Evolutionary conservation across 768 basidiomycete species (phyloP).

Genomic region (Trametes elegans): DNA sequence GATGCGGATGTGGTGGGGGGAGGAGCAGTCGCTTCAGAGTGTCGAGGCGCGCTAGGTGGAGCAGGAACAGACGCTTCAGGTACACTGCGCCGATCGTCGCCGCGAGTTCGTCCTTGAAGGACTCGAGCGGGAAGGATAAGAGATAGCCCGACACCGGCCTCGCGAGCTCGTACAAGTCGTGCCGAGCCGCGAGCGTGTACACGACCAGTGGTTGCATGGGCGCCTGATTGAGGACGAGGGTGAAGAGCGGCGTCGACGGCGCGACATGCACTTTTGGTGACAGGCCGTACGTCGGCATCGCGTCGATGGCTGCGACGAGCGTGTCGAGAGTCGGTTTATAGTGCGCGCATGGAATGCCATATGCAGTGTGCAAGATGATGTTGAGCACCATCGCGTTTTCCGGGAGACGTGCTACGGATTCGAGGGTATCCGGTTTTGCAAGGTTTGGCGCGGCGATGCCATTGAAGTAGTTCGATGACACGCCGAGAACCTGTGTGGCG

Average conservation of each 20-base stretch:
- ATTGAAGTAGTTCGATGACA: slow-evolving; percentile 28
- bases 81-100: slow-evolving; percentile 40
- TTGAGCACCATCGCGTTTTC: slow-evolving; percentile 30
- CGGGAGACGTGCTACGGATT: slow-evolving; percentile 28
- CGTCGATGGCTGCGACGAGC: slow-evolving; percentile 23
- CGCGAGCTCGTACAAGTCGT: slow-evolving; percentile 37
- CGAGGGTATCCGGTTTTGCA: slow-evolving; percentile 24
- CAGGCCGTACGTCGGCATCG: slow-evolving; percentile 29
- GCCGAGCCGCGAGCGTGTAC: slow-evolving; percentile 40
- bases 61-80: slow-evolving; percentile 37
- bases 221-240: slow-evolving; percentile 34
- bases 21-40: slow-evolving; percentile 32
- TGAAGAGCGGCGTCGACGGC: slow-evolving; percentile 30
- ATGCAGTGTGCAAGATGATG: slow-evolving; percentile 34
- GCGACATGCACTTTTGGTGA: slow-evolving; percentile 22
- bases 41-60: slow-evolving; percentile 36
- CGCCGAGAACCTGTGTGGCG: slow-evolving; percentile 11
- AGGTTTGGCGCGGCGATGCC: slow-evolving; percentile 6
- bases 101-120: slow-evolving; percentile 38
- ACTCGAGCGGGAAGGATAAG: slow-evolving; percentile 32
- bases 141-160: slow-evolving; percentile 36
- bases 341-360: slow-evolving; percentile 27
- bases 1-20: slow-evolving; percentile 26
- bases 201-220: slow-evolving; percentile 36
- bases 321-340: slow-evolving; percentile 27